A percentile compares a stretch with the other conserved stretches of the same genome.
Evolutionary conservation across 2,329 filamentous ascomycete genomes (phyloP).

Genomic region (Fusarium sp.): DNA sequence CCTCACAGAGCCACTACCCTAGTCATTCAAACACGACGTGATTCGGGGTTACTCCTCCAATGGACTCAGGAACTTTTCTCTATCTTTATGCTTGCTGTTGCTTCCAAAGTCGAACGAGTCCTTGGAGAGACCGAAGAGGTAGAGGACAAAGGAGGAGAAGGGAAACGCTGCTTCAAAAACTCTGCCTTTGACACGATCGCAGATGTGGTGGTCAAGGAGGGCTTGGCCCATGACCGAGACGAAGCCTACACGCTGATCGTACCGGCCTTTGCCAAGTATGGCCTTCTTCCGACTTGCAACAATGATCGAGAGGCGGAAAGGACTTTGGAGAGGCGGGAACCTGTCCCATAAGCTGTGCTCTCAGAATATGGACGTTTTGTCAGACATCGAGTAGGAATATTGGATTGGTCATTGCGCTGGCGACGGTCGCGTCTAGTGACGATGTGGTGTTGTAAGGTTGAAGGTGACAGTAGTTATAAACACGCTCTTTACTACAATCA

Average conservation of each 20-base stretch:
- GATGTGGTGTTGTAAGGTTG: fast-evolving
- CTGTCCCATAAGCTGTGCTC: background rate
- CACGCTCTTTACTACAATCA: too few species aligned
- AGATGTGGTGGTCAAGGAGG: background rate
- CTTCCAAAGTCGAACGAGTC: background rate
- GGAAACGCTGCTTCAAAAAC: background rate
- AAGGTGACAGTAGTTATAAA: background rate
- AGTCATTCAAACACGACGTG: background rate
- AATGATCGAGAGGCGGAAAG: background rate
- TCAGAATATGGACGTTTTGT: background rate
- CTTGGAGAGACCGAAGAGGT: background rate
- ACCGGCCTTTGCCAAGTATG: background rate
- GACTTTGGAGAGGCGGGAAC: background rate
- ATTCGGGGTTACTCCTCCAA: background rate
- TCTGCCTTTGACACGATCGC: background rate
- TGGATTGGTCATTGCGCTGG: background rate
- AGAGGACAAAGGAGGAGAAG: background rate
- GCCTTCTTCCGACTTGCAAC: background rate
- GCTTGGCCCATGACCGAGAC: background rate
- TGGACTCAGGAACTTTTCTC: background rate
- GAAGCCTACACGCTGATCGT: background rate
- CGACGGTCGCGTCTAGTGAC: background rate
- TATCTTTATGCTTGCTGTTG: background rate
- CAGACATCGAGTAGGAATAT: background rate
- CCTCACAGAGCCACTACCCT: background rate